Conservation (phyloP, 2,329 filamentous ascomycete species). For the Alternaria brassicae region DNA sequence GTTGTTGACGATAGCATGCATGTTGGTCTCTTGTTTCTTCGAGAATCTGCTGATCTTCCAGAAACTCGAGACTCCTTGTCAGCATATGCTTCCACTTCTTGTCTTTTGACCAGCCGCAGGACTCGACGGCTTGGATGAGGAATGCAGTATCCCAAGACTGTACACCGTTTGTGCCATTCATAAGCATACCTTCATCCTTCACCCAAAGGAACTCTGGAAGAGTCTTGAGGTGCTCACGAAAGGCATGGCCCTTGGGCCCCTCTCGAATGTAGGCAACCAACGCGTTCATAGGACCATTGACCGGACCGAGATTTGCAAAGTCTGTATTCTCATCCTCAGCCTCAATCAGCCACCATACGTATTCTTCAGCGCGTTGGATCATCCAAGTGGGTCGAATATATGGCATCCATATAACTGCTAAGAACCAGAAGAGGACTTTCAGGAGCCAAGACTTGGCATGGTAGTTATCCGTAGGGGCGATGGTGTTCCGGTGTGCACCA, state of each 20-base stretch:
- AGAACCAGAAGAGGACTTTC: conserved; percentile 76
- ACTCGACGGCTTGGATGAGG: conserved; percentile 80
- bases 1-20: conserved; percentile 83
- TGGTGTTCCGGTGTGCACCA: conserved; percentile 78
- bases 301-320: conserved; percentile 83
- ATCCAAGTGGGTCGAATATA: conserved; percentile 73
- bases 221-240: conserved; percentile 79
- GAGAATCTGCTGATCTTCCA: conserved; percentile 89
- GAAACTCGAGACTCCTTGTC: conserved; percentile 78
- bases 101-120: conserved; percentile 78
- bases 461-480: conserved; percentile 83
- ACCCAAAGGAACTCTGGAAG: conserved; percentile 90
- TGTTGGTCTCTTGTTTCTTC: conserved; percentile 81
- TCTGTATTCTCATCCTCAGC: conserved; percentile 95
- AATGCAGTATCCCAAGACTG: conserved; percentile 98
- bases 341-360: conserved; percentile 81
- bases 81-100: conserved; percentile 84
- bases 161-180: conserved; percentile 97
- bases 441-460: conserved; percentile 89
- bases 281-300: conserved; percentile 91
- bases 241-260: conserved; percentile 74
- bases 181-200: conserved; percentile 89
- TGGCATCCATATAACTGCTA: conserved; percentile 82
- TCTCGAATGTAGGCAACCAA: conserved; percentile 84
- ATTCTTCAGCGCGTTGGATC: conserved; percentile 75